These are phyloP conservation scores for Melastoma malabathricum DNA, from an alignment of 345 rosid species.

Conservation along the genomic window DNA sequence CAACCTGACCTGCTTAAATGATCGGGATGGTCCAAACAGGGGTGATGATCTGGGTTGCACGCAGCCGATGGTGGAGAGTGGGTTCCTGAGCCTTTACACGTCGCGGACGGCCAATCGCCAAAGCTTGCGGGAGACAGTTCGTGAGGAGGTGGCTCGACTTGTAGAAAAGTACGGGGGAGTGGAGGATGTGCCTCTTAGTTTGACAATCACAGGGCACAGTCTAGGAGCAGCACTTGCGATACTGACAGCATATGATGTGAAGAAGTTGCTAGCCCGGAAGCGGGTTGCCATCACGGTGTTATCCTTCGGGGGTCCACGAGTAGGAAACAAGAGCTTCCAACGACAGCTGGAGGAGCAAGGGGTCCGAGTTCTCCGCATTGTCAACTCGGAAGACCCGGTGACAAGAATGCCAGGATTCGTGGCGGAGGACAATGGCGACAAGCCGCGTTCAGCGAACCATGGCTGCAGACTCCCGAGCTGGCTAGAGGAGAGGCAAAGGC, in stretches of 20 bases:
- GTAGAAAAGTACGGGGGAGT: conserved; percentile 34
- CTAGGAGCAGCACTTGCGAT: conserved; percentile 87
- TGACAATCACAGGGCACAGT: conserved; percentile 89
- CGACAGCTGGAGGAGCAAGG: conserved; percentile 53
- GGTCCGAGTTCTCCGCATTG: conserved; percentile 61
- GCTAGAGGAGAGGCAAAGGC: conserved; percentile 48
- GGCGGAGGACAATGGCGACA: conserved; percentile 20
- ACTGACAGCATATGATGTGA: conserved; percentile 62
- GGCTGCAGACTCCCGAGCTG: conserved; percentile 29
- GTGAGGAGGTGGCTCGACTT: conserved; percentile 43
- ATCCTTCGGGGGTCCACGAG: conserved; percentile 92
- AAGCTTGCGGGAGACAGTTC: conserved; percentile 52
- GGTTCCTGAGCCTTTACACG: conserved; percentile 70
- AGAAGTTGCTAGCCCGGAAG: conserved; percentile 24
- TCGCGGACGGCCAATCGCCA: conserved; percentile 26
- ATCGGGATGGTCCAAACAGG: not conserved
- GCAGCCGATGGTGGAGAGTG: conserved; percentile 83
- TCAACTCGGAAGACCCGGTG: conserved; percentile 70
- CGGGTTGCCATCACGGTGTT: conserved; percentile 60
- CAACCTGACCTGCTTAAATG: conserved; percentile 37
- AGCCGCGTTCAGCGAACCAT: conserved; percentile 3
- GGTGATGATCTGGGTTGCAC: conserved; percentile 3
- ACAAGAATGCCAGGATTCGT: conserved; percentile 89
- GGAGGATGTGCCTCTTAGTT: conserved; percentile 52
- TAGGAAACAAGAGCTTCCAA: conserved; percentile 63